Conservation (phyloP, 2,329 filamentous ascomycete genomes). For the Monilinia laxa region DNA sequence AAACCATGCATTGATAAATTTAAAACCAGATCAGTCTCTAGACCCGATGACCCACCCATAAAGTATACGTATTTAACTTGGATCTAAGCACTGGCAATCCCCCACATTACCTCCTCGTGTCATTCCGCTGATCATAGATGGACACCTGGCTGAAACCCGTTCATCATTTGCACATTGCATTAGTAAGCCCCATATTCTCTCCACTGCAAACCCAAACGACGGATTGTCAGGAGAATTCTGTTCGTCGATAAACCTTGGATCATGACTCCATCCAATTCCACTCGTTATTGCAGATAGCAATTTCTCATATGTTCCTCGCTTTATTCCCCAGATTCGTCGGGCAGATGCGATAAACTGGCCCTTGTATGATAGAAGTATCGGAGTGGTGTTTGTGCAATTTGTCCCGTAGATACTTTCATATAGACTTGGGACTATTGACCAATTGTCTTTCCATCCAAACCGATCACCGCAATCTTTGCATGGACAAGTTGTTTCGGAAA, state of each 20-base stretch:
- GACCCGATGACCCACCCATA: background rate
- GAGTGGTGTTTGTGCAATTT: slow-evolving; percentile 28
- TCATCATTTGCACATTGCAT: slow-evolving; percentile 49
- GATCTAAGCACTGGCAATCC: slow-evolving; percentile 37
- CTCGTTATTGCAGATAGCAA: slow-evolving; percentile 32
- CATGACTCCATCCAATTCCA: slow-evolving; percentile 33
- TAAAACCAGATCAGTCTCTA: background rate
- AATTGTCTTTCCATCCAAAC: slow-evolving; percentile 44
- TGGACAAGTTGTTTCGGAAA: slow-evolving; percentile 41
- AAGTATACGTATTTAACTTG: background rate
- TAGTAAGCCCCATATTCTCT: slow-evolving; percentile 36
- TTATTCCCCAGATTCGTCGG: slow-evolving; percentile 44
- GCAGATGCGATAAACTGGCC: slow-evolving; percentile 51
- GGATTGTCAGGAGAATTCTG: slow-evolving; percentile 33
- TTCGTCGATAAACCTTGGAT: slow-evolving; percentile 23
- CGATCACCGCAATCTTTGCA: slow-evolving; percentile 44
- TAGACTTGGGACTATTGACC: slow-evolving; percentile 41
- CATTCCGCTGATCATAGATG: slow-evolving; percentile 78
- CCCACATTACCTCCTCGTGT: slow-evolving; percentile 45
- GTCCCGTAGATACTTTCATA: slow-evolving; percentile 38
- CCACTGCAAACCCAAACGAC: slow-evolving; percentile 36
- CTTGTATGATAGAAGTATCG: slow-evolving; percentile 47
- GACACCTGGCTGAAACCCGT: slow-evolving; percentile 76
- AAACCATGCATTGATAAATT: background rate
- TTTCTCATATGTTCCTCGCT: slow-evolving; percentile 29